A percentile compares a stretch with the other conserved stretches of the same genome.
Evolutionary conservation across 306 rosid genomes (phyloP).

Genomic region (Dalbergia cochinchinensis): DNA sequence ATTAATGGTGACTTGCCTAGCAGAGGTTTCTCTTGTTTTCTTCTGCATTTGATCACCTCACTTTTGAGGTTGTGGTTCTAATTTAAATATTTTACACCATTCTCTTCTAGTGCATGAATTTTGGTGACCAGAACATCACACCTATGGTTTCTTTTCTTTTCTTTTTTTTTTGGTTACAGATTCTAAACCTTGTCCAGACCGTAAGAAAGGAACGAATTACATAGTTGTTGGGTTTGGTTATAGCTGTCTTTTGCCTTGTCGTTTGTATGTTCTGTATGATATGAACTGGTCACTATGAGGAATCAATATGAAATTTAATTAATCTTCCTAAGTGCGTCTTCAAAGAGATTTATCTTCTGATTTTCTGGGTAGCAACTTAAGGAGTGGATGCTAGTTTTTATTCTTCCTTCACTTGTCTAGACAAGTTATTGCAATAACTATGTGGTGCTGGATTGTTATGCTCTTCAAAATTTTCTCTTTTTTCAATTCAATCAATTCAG

Average conservation of each 20-base stretch:
- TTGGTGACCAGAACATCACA: constrained; percentile 13
- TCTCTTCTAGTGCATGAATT: constrained; percentile 13
- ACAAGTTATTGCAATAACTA: background rate
- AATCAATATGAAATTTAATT: background rate
- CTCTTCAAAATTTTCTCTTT: background rate
- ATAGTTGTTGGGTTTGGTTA: constrained; percentile 47
- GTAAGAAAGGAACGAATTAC: constrained; percentile 22
- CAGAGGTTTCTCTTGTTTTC: constrained; percentile 7
- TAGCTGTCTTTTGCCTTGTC: background rate
- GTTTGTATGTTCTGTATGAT: background rate
- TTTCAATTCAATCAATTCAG: background rate
- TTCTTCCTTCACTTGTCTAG: background rate
- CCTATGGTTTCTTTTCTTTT: background rate
- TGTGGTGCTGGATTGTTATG: background rate
- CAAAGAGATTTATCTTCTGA: background rate
- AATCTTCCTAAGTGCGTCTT: background rate
- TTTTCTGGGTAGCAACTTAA: constrained; percentile 8
- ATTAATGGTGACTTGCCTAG: constrained; percentile 15
- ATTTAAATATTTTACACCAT: constrained; percentile 33
- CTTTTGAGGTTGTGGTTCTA: constrained; percentile 14
- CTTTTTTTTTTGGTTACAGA: constrained; percentile 37
- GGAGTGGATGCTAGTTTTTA: background rate
- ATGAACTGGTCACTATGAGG: constrained; percentile 28
- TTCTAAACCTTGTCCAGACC: constrained; percentile 50
- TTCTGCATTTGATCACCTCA: constrained; percentile 27